These are phyloP conservation scores for Diaporthe vexans DNA, from an alignment of 2,329 filamentous ascomycete species.

Conservation along the genomic window DNA sequence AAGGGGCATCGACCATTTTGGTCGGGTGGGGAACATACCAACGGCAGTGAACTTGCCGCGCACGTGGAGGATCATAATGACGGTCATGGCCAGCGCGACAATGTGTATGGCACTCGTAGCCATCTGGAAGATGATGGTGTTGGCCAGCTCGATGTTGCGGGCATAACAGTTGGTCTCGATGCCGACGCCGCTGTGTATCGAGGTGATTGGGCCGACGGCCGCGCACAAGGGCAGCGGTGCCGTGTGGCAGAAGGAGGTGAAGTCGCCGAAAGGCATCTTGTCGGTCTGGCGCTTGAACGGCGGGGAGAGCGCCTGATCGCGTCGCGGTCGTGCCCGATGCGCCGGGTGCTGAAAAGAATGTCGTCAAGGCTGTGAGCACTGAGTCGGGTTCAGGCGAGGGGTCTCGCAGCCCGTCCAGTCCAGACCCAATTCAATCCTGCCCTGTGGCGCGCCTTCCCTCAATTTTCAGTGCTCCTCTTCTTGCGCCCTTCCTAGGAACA, in stretches of 20 bases:
- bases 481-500: neutral
- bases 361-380: conserved; percentile 22
- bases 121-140: conserved; percentile 98
- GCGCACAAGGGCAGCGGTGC: conserved; percentile 90
- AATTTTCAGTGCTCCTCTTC: neutral
- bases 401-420: conserved; percentile 1
- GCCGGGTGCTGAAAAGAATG: neutral
- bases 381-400: neutral
- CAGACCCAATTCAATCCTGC: neutral
- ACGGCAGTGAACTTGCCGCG: conserved; percentile 98
- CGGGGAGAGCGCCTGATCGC: conserved; percentile 17
- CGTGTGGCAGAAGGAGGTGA: conserved; percentile 86
- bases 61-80: conserved; percentile 97
- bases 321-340: conserved; percentile 4
- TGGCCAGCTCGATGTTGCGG: conserved; percentile 93
- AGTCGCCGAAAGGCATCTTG: conserved; percentile 92
- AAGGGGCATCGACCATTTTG: neutral
- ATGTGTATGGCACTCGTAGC: conserved; percentile 95
- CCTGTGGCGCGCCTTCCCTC: conserved; percentile 4
- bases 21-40: conserved; percentile 67
- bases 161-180: conserved; percentile 95
- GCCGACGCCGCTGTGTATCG: conserved; percentile 77
- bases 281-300: conserved; percentile 43
- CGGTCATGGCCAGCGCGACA: conserved; percentile 88
- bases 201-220: conserved; percentile 81